These are phyloP conservation scores for Mytilinidion resinicola DNA, from an alignment of 495 filamentous ascomycete species.

Conservation along the genomic window DNA sequence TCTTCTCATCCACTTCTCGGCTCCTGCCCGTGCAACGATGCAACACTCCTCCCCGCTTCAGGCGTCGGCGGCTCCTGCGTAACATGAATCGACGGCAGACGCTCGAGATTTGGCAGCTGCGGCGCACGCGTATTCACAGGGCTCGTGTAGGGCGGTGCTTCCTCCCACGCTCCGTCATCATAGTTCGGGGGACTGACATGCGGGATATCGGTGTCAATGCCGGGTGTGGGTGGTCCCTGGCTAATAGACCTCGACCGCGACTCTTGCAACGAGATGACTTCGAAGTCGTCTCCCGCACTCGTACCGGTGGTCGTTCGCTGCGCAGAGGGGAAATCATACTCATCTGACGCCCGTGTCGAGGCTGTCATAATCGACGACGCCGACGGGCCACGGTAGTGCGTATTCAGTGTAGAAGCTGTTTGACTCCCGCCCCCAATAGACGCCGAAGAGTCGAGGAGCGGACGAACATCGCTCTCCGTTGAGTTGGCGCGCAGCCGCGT, in stretches of 20 bases:
- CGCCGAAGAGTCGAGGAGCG: slow-evolving; percentile 65
- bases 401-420: slow-evolving; percentile 22
- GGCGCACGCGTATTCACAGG: slow-evolving; percentile 15
- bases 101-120: slow-evolving; percentile 18
- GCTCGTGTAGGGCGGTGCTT: slow-evolving; percentile 27
- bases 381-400: slow-evolving; percentile 29
- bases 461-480: slow-evolving; percentile 65
- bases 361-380: slow-evolving; percentile 28
- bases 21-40: not conserved
- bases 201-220: slow-evolving; percentile 23
- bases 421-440: slow-evolving; percentile 43
- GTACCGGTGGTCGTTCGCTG: slow-evolving; percentile 15
- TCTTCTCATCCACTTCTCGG: not conserved
- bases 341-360: slow-evolving; percentile 18
- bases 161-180: slow-evolving; percentile 9
- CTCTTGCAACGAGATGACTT: slow-evolving; percentile 17
- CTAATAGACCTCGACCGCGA: slow-evolving; percentile 18
- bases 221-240: slow-evolving; percentile 6
- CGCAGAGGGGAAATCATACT: slow-evolving; percentile 26
- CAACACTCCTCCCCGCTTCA: slow-evolving; percentile 1
- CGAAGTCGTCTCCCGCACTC: slow-evolving; percentile 22
- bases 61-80: slow-evolving; percentile 18
- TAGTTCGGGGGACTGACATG: slow-evolving; percentile 18
- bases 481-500: slow-evolving; percentile 77
- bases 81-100: slow-evolving; percentile 24